These are phyloP conservation scores for Diplocarpon mali DNA, from an alignment of 2,329 filamentous ascomycete species.

Conservation along the genomic window DNA sequence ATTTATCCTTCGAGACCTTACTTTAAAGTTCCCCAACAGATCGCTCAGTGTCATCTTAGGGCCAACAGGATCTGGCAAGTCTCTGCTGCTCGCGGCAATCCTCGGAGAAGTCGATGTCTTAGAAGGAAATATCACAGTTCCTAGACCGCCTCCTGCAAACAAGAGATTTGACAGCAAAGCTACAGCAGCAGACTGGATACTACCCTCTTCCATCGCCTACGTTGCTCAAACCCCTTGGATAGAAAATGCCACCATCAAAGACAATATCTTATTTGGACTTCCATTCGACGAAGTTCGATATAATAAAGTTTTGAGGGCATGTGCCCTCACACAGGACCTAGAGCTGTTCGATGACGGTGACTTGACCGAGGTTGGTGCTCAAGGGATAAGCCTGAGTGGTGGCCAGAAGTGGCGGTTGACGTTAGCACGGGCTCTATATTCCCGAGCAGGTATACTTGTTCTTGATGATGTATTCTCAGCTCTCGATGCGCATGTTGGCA, in stretches of 20 bases:
- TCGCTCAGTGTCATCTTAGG: conserved; percentile 65
- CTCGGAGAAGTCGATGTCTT: conserved; percentile 65
- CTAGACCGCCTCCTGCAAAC: conserved; percentile 31
- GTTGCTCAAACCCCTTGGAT: conserved; percentile 77
- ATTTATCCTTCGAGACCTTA: conserved; percentile 55
- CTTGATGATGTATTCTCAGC: conserved; percentile 74
- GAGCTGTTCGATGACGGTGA: conserved; percentile 65
- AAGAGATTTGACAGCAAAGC: conserved; percentile 47
- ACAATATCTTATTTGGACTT: conserved; percentile 68
- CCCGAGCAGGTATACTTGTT: conserved; percentile 61
- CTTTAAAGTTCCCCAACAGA: conserved; percentile 52
- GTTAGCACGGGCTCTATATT: conserved; percentile 68
- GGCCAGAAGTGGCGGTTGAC: conserved; percentile 63
- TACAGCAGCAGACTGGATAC: conserved; percentile 51
- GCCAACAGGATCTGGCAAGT: conserved; percentile 68
- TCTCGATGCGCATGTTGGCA: conserved; percentile 71
- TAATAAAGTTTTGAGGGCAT: conserved; percentile 54
- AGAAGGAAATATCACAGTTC: conserved; percentile 45
- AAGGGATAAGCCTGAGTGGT: conserved; percentile 66
- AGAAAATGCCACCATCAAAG: conserved; percentile 63
- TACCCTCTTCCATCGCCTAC: conserved; percentile 56
- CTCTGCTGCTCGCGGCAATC: conserved; percentile 58
- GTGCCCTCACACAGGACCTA: conserved; percentile 62
- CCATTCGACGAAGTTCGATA: conserved; percentile 58
- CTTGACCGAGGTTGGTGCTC: conserved; percentile 67